Percentiles rank a stretch among this genome's conserved stretches.
phyloP scores from a whole-genome alignment of 495 filamentous ascomycete genomes.

The Daldinia loculata region DNA sequence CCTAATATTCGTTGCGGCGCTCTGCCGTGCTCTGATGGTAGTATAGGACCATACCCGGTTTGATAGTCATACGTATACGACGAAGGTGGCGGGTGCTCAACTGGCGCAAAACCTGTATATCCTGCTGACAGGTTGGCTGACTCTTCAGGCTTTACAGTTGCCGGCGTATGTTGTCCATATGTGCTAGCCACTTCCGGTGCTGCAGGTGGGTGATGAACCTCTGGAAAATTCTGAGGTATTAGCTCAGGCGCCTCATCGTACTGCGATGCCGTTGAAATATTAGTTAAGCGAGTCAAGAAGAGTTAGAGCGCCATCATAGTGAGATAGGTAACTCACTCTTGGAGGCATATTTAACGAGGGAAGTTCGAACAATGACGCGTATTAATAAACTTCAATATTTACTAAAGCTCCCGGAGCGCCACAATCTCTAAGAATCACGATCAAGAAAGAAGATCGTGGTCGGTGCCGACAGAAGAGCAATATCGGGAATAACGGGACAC shows the following conservation, averaged over 20 bases:
- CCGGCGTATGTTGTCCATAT: slow-evolving; percentile 19
- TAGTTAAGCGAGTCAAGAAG: not conserved
- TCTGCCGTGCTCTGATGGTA: slow-evolving; percentile 27
- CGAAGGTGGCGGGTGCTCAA: slow-evolving; percentile 9
- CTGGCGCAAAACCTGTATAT: slow-evolving; percentile 18
- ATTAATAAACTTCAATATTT: slow-evolving; percentile 4
- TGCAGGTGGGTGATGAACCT: slow-evolving; percentile 45
- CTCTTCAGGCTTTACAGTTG: slow-evolving; percentile 28
- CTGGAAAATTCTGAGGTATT: slow-evolving; percentile 50
- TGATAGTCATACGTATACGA: slow-evolving; percentile 28
- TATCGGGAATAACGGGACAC: slow-evolving; percentile 11
- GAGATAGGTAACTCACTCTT: slow-evolving; percentile 34
- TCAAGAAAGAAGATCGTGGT: slow-evolving; percentile 20
- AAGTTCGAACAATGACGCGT: not conserved
- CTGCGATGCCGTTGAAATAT: slow-evolving; percentile 27
- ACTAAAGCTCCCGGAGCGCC: not conserved
- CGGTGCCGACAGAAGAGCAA: slow-evolving; percentile 18
- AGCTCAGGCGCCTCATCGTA: slow-evolving; percentile 54
- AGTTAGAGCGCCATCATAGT: not conserved
- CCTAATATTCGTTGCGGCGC: slow-evolving; percentile 44
- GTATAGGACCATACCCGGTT: slow-evolving; percentile 12
- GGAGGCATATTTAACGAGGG: slow-evolving; percentile 26
- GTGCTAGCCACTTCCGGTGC: slow-evolving; percentile 28
- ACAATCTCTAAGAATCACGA: slow-evolving; percentile 16
- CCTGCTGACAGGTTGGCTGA: slow-evolving; percentile 15